Percentiles rank a stretch among this genome's conserved stretches.
phyloP scores from a whole-genome alignment of 176 grass and related monocot species.

The Rhipidocladum racemiflorum region DNA sequence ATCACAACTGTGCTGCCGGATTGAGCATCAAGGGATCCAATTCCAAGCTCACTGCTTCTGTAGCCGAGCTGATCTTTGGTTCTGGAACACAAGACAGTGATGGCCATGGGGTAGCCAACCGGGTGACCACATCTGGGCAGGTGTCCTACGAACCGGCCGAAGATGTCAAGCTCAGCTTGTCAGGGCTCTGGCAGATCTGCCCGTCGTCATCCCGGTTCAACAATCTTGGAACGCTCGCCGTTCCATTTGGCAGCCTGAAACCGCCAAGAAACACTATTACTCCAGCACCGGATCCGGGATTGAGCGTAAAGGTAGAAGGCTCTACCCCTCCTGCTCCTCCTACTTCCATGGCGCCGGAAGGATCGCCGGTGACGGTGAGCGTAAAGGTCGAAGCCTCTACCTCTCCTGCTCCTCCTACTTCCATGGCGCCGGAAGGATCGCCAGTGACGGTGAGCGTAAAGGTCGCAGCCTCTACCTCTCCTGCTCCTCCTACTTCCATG shows the following conservation, averaged over 20 bases:
- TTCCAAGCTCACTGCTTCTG: constrained; percentile 42
- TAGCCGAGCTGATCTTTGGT: constrained; percentile 55
- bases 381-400: neutral
- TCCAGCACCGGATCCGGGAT: neutral
- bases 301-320: neutral
- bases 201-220: constrained; percentile 26
- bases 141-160: constrained; percentile 36
- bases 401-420: neutral
- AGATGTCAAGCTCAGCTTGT: constrained; percentile 65
- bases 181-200: constrained; percentile 54
- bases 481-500: neutral
- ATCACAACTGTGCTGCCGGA: constrained; percentile 55
- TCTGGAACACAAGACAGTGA: constrained; percentile 1
- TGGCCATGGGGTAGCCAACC: constrained; percentile 9
- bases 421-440: too few relatives aligned
- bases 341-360: neutral
- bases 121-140: constrained; percentile 51
- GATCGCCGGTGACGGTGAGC: neutral
- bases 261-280: neutral
- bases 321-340: neutral
- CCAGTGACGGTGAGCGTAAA: neutral
- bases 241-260: constrained; percentile 41
- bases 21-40: constrained; percentile 48
- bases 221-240: constrained; percentile 28
- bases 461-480: too few relatives aligned